Evolutionary conservation across 306 rosid species (phyloP), one percentile per base, ranked within the genome.

Genomic region (Prunus padus): DNA sequence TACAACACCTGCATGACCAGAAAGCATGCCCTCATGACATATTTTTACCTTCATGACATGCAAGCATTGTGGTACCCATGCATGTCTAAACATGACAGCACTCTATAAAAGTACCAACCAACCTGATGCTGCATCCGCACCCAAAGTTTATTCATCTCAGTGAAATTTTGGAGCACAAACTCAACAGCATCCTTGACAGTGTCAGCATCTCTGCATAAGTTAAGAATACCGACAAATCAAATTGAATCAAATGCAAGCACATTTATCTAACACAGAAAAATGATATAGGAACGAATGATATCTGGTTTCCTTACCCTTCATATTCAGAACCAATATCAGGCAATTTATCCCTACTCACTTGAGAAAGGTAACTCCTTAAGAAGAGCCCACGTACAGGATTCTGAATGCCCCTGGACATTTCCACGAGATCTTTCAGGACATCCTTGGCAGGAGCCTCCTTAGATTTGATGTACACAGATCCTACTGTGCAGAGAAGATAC

Each of bases 51-150:
- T 76, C 87, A 71, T 66, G 88, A 87, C 86, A 84, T 82, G 91
- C 91, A 84, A 78, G 82, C 85, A 75, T 77, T 83, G 79, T 56
- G 70, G 73, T 74, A 59, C 87, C 84, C 69, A 77, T 74, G 85
- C 86, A 87, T 74, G 81, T 77, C 80, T 80, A 84, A 84, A 84
- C 80, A 75, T 47, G 72, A 82, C 79, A 76, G 76, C 65, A 23
- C 42, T 76, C 75, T 68, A 80, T 69, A 77, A 67, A 51, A 83
- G 76, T 61, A 77, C 72, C 67, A 77, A 87, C 87, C 83, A 79
- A 87, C 91, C 91, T 87, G 91, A 84, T 87, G 88, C 67, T 87
- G 91, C 91, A 87, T 87, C 77, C 91, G 91, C 75, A 87, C 91
- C 91, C 91, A 87, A 64, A 87, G 91, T 51, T 87, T 87, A 83